Base-by-base conservation (phyloP, 106 monocot genomes). In the Vanilla planifolia region DNA sequence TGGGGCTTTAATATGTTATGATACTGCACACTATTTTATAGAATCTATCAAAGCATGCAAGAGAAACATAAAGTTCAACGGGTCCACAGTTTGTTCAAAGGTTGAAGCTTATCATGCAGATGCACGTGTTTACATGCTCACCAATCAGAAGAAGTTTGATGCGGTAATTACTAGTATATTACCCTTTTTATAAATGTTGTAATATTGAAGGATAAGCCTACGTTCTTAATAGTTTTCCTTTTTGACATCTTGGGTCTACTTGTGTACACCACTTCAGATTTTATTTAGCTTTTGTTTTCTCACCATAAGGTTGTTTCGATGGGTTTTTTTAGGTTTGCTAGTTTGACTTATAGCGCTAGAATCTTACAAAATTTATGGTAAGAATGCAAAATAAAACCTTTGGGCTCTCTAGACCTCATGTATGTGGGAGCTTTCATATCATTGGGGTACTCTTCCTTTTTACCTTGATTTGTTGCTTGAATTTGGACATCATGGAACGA, bases 91-190 rank as follows among this genome's bases (percentile, higher is more conserved):
- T 50, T 65, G 33, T 42, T 68, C 80, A 55, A 92, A 88, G 52
- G 80, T 92, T 44, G 80, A 92, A 73, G 80, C 88, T 59, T 70
- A 88, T 76, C 78, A 78, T 33, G 80, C 78, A 60, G 92, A 92
- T 81, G 83, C 92, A 62, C 71, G 87, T 51, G 70, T 92, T 70
- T 81, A 88, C 70, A 92, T 92, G 92, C 81, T 92, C 33, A 92
- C 75, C 3, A 87, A 87, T 64, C 84, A 64, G n/a, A 87, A 86
- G 71, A 88, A 88, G 67, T 92, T 75, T 68, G 87, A 92, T 88
- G 87, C 76, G 92, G 92, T 92, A 92, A 78, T 43, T 62, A 32
- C 20, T 28, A 42, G 8, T 13, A 23, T 5, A 5, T 41, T 3
- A 17, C 27, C 22, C 37, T n/a, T n/a, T n/a, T n/a, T n/a, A n/a